These are phyloP conservation scores for Cylindrodendrum hubeiense DNA, from an alignment of 2,329 filamentous ascomycete genomes.

Conservation along the genomic window DNA sequence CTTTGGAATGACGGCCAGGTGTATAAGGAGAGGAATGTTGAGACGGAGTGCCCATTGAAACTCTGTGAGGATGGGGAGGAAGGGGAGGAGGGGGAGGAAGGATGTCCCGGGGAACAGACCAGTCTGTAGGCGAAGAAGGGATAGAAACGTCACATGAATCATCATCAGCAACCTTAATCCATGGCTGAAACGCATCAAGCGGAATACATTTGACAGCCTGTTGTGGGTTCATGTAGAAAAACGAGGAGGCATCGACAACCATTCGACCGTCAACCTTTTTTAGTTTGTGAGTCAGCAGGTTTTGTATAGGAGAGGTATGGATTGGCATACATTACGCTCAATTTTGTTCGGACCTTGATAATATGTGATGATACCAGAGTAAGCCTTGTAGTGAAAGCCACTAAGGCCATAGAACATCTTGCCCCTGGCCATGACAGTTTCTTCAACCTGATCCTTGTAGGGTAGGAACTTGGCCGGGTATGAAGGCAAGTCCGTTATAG, in stretches of 20 bases:
- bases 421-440: constrained; percentile 15
- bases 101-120: background rate
- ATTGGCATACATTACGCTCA: constrained; percentile 14
- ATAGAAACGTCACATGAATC: background rate
- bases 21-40: no score
- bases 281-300: constrained; percentile 48
- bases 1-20: no score
- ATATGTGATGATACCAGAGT: constrained; percentile 45
- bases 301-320: background rate
- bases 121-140: background rate
- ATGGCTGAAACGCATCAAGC: background rate
- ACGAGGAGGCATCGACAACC: constrained; percentile 29
- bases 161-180: background rate
- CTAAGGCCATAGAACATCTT: constrained; percentile 14
- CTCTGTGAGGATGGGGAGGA: no score
- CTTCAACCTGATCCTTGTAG: background rate
- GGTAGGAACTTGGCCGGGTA: constrained; percentile 18
- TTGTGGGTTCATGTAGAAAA: constrained; percentile 26
- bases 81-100: no score
- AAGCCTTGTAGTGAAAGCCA: constrained; percentile 20
- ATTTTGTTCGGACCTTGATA: constrained; percentile 40
- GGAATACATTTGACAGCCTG: background rate
- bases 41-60: no score
- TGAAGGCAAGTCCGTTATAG: constrained; percentile 12
- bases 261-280: constrained; percentile 48